Conservation (phyloP, 768 basidiomycete species). For the Chalciporus sphaerocephalus region DNA sequence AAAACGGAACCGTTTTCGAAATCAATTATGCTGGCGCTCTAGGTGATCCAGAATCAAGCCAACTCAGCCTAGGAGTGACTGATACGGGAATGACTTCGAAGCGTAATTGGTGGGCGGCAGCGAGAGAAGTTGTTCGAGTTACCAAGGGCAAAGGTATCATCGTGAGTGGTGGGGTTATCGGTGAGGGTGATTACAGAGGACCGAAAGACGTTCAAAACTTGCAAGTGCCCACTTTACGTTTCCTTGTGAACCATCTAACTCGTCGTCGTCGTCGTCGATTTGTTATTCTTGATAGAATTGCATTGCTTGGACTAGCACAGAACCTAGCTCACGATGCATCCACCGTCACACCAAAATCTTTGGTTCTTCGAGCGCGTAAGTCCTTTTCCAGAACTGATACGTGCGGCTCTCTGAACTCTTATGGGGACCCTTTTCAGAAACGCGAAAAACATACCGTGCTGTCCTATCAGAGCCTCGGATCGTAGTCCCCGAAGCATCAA, state of each 20-base stretch:
- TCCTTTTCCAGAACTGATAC: slow-evolving; percentile 1
- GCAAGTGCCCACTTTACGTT: slow-evolving; percentile 38
- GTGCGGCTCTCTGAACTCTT: background rate
- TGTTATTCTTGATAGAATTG: slow-evolving; percentile 53
- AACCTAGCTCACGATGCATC: slow-evolving; percentile 62
- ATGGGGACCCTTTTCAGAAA: slow-evolving; percentile 44
- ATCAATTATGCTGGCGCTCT: slow-evolving; percentile 74
- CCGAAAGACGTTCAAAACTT: slow-evolving; percentile 74
- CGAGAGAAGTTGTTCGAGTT: slow-evolving; percentile 72
- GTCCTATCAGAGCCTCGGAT: slow-evolving; percentile 72
- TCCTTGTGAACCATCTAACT: too few species aligned
- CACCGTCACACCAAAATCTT: slow-evolving; percentile 57
- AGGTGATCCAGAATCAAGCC: slow-evolving; percentile 48
- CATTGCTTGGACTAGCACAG: slow-evolving; percentile 63
- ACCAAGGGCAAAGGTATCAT: slow-evolving; percentile 77
- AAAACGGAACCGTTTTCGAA: slow-evolving; percentile 82
- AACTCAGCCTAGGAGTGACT: slow-evolving; percentile 44
- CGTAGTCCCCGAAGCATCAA: slow-evolving; percentile 42
- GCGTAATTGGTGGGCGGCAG: slow-evolving; percentile 81
- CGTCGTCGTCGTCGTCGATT: too few species aligned
- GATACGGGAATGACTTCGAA: slow-evolving; percentile 55
- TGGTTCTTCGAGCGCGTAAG: slow-evolving; percentile 72
- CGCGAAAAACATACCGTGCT: slow-evolving; percentile 76
- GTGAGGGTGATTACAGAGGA: slow-evolving; percentile 59
- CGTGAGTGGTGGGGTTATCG: slow-evolving; percentile 63